Evolutionary conservation across 495 filamentous ascomycete species (phyloP), one percentile per base, ranked within the genome.

Genomic region (Penicillium herquei): DNA sequence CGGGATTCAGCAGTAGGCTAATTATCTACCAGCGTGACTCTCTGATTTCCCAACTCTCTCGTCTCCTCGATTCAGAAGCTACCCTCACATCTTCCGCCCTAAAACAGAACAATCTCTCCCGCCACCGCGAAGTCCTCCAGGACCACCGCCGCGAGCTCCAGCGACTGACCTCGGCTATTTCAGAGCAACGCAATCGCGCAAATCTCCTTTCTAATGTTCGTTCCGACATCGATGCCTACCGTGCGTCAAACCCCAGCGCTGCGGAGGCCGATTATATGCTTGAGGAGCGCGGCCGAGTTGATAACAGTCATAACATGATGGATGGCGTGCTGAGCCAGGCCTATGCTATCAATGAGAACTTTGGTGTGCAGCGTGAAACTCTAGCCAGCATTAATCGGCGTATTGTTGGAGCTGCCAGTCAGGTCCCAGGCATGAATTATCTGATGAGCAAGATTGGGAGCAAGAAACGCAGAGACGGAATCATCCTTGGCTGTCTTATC

Each of bases 231-330:
- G 81, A 87, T 63, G 85, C 88, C 39, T 97, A 96, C 79, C 89
- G 87, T 33, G 83, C 87, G 18, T 83, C 81, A 26, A 92, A 95
- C 71, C 89, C 90, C 7, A 88, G 82, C 51, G 82, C 80, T 6
- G 89, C 85, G 37, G 94, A 97, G 73, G 89, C 90, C 16, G 93
- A 98, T 40, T 98, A 96, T 76, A 96, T 99, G 92, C 82, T 98
- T 16, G 89, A 90, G 62, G 94, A 99, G 82, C 82, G 94, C 30
- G 70, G 76, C 46, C 80, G 86, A 54, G 83, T 99, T 63, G 95
- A 99, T 60, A 82, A 88, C 63, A 92, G 89, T 64, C 87, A 97
- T 66, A 87, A 84, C 49, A 81, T 94, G 71, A 89, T 89, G 39
- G 94, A 99, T 66, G 87, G 85, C 51, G 92, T 99, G 40, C 77